Evolutionary conservation across 192 early-diverging fungal species (phyloP).

Genomic region (Haplosporangium gracile): DNA sequence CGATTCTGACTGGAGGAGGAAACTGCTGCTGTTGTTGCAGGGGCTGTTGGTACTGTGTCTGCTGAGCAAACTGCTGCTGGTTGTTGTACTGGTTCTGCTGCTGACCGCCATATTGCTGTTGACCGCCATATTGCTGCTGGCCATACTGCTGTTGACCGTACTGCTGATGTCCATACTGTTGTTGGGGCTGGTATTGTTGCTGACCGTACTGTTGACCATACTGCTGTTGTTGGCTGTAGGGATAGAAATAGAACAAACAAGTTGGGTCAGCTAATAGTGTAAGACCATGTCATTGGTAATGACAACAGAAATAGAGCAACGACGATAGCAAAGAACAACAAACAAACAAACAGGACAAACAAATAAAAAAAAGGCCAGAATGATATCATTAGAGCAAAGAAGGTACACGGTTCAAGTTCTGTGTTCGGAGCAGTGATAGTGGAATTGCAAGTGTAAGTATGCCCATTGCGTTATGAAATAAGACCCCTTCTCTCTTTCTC

Average conservation of each 20-base stretch:
- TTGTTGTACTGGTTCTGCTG: slow-evolving; percentile 8
- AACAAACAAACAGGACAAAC: background rate
- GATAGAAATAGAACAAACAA: background rate
- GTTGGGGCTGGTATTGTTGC: slow-evolving; percentile 10
- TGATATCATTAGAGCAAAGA: slow-evolving; percentile 1
- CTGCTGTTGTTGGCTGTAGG: slow-evolving; percentile 3
- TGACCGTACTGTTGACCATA: slow-evolving; percentile 8
- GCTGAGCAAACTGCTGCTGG: slow-evolving; percentile 20
- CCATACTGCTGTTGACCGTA: slow-evolving; percentile 22
- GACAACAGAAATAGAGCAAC: background rate
- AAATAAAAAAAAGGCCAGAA: background rate
- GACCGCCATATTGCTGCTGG: slow-evolving; percentile 13
- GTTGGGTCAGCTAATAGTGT: background rate
- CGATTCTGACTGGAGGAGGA: slow-evolving; percentile 41
- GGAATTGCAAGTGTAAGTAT: background rate
- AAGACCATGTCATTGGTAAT: background rate
- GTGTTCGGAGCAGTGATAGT: background rate
- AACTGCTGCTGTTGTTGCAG: slow-evolving; percentile 17
- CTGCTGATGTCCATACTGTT: slow-evolving; percentile 21
- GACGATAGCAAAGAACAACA: background rate
- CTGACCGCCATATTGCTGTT: slow-evolving; percentile 1
- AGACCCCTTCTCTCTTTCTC: background rate
- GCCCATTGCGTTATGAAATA: background rate
- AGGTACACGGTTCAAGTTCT: background rate
- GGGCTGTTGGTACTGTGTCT: background rate